These are phyloP conservation scores for Schizophyllum commune DNA, from an alignment of 1,284 basidiomycete species.

Conservation along the genomic window DNA sequence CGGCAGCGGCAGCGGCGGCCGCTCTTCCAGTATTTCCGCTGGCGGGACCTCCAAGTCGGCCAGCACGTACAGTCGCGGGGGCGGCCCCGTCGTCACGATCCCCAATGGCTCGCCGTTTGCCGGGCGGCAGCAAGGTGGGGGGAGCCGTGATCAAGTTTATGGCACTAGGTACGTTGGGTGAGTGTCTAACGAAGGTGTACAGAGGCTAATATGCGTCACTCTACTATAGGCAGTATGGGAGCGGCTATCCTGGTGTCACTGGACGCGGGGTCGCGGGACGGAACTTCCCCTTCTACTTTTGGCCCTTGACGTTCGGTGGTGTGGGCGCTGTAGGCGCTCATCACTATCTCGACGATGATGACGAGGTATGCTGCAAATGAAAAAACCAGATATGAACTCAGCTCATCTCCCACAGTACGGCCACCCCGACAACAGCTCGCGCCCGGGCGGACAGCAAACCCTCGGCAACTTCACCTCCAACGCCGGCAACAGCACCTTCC, in stretches of 20 bases:
- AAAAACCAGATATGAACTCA: neutral
- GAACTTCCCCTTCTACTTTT: conserved; percentile 51
- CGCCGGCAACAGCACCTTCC: conserved; percentile 38
- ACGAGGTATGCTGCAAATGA: conserved; percentile 17
- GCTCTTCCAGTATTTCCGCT: neutral
- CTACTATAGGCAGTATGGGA: conserved; percentile 32
- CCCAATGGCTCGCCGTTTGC: conserved; percentile 9
- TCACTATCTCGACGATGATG: conserved; percentile 28
- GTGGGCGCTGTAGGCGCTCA: conserved; percentile 24
- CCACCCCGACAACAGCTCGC: conserved; percentile 37
- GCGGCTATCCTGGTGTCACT: conserved; percentile 44
- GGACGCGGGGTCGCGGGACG: conserved; percentile 35
- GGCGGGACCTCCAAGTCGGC: neutral
- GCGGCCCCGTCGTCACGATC: conserved; percentile 8
- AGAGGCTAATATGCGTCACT: neutral
- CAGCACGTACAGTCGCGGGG: conserved; percentile 6
- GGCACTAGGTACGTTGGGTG: conserved; percentile 10
- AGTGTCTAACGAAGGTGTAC: neutral
- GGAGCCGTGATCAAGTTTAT: conserved; percentile 10
- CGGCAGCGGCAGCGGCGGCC: neutral
- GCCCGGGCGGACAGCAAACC: conserved; percentile 50
- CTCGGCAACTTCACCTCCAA: conserved; percentile 43
- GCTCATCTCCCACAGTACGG: conserved; percentile 39
- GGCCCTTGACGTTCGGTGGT: conserved; percentile 48
- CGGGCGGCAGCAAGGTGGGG: conserved; percentile 12